Evolutionary conservation across 2,329 filamentous ascomycete genomes (phyloP).

Genomic region (Apiospora arundinis): DNA sequence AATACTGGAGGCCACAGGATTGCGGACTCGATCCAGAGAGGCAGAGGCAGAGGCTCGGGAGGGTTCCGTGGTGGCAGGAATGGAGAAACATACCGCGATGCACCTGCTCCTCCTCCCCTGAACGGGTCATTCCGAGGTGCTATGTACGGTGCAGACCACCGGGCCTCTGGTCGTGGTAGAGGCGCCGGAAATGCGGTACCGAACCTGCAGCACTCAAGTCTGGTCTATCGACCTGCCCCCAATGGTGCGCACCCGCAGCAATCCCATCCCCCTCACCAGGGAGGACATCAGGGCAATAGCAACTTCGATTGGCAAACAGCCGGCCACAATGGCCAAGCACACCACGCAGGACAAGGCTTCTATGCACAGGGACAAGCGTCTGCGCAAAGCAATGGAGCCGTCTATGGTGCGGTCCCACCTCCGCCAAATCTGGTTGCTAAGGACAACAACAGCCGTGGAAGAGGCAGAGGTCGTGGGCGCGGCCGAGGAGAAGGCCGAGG

Average conservation of each 20-base stretch:
- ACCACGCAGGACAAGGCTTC: slow-evolving; percentile 24
- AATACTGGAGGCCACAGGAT: slow-evolving; percentile 32
- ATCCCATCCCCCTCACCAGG: slow-evolving; percentile 22
- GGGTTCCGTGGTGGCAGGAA: slow-evolving; percentile 50
- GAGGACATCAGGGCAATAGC: slow-evolving; percentile 38
- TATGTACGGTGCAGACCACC: slow-evolving; percentile 48
- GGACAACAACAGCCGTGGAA: slow-evolving; percentile 41
- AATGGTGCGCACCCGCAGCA: slow-evolving; percentile 29
- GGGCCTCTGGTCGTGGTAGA: not conserved
- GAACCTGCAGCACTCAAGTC: slow-evolving; percentile 56
- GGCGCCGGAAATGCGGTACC: slow-evolving; percentile 43
- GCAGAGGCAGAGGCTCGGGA: slow-evolving; percentile 38
- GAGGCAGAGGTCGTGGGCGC: slow-evolving; percentile 48
- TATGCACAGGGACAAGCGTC: slow-evolving; percentile 34
- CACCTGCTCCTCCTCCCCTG: slow-evolving; percentile 60
- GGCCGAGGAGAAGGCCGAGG: slow-evolving; percentile 37
- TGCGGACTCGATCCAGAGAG: slow-evolving; percentile 57
- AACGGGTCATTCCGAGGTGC: slow-evolving; percentile 65
- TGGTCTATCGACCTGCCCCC: slow-evolving; percentile 55
- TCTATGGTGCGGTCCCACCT: slow-evolving; percentile 65
- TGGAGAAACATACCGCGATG: slow-evolving; percentile 67
- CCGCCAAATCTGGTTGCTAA: slow-evolving; percentile 59
- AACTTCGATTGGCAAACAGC: slow-evolving; percentile 35
- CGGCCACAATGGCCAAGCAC: slow-evolving; percentile 33
- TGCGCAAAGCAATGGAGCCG: slow-evolving; percentile 48